A percentile compares a stretch with the other conserved stretches of the same genome.
phyloP scores from a whole-genome alignment of 345 rosid genomes.

The Gossypium mustelinum region DNA sequence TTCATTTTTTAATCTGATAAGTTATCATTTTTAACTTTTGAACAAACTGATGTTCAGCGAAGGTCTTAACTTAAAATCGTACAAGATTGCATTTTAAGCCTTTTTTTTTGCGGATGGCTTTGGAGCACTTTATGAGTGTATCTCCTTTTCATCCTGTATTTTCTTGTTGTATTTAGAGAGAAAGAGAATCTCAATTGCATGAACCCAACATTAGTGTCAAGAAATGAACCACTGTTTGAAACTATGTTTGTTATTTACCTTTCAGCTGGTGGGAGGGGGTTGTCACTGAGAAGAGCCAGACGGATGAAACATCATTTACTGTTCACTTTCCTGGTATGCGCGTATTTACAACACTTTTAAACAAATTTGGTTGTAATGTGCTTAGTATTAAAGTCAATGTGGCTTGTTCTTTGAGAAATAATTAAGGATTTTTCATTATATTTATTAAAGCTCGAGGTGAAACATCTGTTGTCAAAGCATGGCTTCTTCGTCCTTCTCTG shows the following conservation, averaged over 20 bases:
- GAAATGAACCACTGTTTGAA: conserved; percentile 1
- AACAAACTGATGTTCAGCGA: not conserved
- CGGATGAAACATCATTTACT: conserved; percentile 59
- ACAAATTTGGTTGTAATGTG: not conserved
- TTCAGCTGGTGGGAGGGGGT: conserved; percentile 97
- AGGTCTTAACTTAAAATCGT: not conserved
- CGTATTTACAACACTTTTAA: not conserved
- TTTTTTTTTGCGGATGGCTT: not conserved
- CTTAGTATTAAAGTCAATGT: not conserved
- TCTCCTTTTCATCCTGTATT: not conserved
- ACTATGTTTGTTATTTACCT: conserved; percentile 13
- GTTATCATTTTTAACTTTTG: not conserved
- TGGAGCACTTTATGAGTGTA: not conserved
- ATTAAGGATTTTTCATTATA: conserved; percentile 14
- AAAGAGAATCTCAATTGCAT: not conserved
- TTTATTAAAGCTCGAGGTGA: conserved; percentile 62
- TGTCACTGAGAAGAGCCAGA: conserved; percentile 74
- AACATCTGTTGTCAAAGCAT: conserved; percentile 51
- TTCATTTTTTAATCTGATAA: not conserved
- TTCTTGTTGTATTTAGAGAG: not conserved
- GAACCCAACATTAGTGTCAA: not conserved
- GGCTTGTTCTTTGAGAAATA: not conserved
- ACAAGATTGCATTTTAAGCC: not conserved
- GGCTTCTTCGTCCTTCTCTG: conserved; percentile 89
- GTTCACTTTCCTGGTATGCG: conserved; percentile 72